Percentiles rank a stretch among this genome's conserved stretches.
Conservation (phyloP, 148 eudicot genomes). For the Salicornia ramosissima region DNA sequence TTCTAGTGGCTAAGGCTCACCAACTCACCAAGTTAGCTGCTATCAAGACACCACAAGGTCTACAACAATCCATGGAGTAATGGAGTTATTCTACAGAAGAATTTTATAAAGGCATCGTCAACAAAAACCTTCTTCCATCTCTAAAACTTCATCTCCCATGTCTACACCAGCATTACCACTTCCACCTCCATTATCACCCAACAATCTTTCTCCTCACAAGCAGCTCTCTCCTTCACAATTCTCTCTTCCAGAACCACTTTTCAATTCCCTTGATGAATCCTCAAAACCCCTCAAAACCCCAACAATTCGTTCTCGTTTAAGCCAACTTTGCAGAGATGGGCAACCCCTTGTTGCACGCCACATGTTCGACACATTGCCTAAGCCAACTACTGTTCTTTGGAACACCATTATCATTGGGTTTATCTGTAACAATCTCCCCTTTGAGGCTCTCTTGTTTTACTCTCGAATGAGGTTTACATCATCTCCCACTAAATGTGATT, state of each 20-base stretch:
- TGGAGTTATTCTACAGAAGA: too few relatives aligned
- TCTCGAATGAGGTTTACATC: conserved; percentile 39
- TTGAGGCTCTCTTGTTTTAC: conserved; percentile 57
- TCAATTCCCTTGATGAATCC: conserved; percentile 21
- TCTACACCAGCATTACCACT: conserved; percentile 30
- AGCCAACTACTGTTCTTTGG: conserved; percentile 77
- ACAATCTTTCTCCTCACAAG: conserved; percentile 19
- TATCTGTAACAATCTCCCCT: conserved; percentile 65
- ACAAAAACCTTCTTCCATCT: neutral
- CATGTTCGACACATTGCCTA: conserved; percentile 73
- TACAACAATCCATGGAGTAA: neutral
- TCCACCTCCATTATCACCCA: conserved; percentile 23
- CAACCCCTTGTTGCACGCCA: conserved; percentile 67
- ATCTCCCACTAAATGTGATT: conserved; percentile 33
- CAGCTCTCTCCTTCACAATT: conserved; percentile 6
- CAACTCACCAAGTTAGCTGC: neutral
- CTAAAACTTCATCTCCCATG: conserved; percentile 17
- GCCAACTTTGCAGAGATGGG: conserved; percentile 62
- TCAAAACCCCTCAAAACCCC: conserved; percentile 38
- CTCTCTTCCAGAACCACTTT: conserved; percentile 16
- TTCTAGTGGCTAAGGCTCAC: conserved; percentile 1
- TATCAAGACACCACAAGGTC: too few relatives aligned
- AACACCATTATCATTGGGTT: conserved; percentile 84
- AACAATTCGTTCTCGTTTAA: conserved; percentile 61
- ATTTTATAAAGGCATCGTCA: too few relatives aligned